Conservation (phyloP, 805 yeast species). For the Starmerella cellae region DNA sequence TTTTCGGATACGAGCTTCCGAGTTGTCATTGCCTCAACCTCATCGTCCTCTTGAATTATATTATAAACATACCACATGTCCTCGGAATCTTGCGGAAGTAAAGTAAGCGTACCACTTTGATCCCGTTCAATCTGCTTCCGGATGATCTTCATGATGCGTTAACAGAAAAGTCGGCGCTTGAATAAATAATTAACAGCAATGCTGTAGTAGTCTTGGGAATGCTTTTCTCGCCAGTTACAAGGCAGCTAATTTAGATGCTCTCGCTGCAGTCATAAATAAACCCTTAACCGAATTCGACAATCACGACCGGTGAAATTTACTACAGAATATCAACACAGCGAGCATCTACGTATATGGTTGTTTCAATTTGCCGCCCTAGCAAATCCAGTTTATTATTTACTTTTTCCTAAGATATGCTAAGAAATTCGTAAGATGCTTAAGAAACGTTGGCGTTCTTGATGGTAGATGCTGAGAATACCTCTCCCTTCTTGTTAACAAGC, state of each 20-base stretch:
- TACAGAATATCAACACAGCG: too few species aligned
- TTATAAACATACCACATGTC: slow-evolving; percentile 85
- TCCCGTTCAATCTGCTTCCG: slow-evolving; percentile 42
- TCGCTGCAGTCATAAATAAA: too few species aligned
- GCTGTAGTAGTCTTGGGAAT: not conserved
- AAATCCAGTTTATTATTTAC: too few species aligned
- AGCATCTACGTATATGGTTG: too few species aligned
- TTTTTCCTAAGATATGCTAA: too few species aligned
- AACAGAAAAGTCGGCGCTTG: too few species aligned
- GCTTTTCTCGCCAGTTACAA: not conserved
- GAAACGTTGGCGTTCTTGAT: slow-evolving; percentile 69
- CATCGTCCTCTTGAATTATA: slow-evolving; percentile 63
- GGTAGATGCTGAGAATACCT: slow-evolving; percentile 58
- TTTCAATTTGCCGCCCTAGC: too few species aligned
- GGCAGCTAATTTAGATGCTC: not conserved
- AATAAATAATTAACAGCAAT: not conserved
- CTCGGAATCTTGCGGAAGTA: slow-evolving; percentile 77
- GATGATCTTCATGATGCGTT: slow-evolving; percentile 47
- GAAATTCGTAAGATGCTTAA: slow-evolving; percentile 27
- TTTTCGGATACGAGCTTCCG: slow-evolving; percentile 41
- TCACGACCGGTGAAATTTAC: too few species aligned
- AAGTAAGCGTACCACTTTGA: slow-evolving; percentile 47
- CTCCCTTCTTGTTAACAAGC: slow-evolving; percentile 70
- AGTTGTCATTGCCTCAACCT: slow-evolving; percentile 51
- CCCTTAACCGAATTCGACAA: too few species aligned